Percentiles rank a stretch among this genome's conserved stretches.
These are phyloP conservation scores for Taphrina sp. DNA, from an alignment of 1,139 yeast genomes.

Conservation along the genomic window DNA sequence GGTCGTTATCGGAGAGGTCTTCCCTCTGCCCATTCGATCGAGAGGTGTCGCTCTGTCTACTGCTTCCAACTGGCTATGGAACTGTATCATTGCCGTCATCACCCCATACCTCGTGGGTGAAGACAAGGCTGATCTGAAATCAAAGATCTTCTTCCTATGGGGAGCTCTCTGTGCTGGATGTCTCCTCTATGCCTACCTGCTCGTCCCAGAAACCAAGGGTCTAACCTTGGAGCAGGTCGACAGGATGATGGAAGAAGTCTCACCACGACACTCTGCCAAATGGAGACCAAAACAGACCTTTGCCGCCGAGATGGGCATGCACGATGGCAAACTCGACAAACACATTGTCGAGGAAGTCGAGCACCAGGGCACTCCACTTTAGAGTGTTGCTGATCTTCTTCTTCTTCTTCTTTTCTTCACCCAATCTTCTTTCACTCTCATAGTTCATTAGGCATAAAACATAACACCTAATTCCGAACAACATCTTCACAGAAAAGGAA, in stretches of 20 bases:
- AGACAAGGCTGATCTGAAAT: constrained; percentile 43
- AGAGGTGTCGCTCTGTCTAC: constrained; percentile 71
- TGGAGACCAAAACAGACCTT: constrained; percentile 34
- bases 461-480: no score
- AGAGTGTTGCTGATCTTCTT: neutral
- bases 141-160: constrained; percentile 69
- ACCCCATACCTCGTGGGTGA: constrained; percentile 69
- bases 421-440: no score
- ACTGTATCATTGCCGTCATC: constrained; percentile 68
- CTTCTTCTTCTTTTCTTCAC: no score
- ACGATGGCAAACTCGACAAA: constrained; percentile 28
- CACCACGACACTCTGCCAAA: constrained; percentile 32
- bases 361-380: constrained; percentile 16
- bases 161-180: constrained; percentile 55
- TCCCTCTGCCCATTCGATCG: constrained; percentile 69
- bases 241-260: constrained; percentile 47
- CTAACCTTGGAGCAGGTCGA: constrained; percentile 66
- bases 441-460: no score
- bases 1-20: constrained; percentile 74
- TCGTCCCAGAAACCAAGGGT: constrained; percentile 71
- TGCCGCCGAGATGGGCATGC: constrained; percentile 34
- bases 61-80: constrained; percentile 78
- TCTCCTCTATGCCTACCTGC: constrained; percentile 58
- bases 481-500: no score
- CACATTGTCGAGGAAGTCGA: constrained; percentile 15